Conservation (phyloP, 78 protist genomes). For the Dictyostelium capitatum region DNA sequence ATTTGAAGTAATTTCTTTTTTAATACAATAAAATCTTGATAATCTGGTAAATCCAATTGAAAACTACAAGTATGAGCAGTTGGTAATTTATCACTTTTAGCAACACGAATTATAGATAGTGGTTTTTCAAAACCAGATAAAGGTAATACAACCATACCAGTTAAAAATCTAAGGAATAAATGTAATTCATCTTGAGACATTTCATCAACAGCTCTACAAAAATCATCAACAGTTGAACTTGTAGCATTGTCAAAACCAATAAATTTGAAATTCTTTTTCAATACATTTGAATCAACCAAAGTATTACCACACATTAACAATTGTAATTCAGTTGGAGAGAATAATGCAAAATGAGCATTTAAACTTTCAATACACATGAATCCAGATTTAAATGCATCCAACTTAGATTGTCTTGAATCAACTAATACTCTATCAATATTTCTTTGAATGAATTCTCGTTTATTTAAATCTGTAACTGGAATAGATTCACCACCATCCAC, state of each 20-base stretch:
- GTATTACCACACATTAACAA: slow-evolving; percentile 55
- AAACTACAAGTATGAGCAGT: slow-evolving; percentile 55
- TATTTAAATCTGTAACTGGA: slow-evolving; percentile 33
- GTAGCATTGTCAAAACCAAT: slow-evolving; percentile 26
- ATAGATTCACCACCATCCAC: slow-evolving; percentile 50
- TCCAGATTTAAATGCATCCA: slow-evolving; percentile 49
- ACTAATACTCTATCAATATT: slow-evolving; percentile 40
- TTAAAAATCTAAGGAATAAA: slow-evolving; percentile 45
- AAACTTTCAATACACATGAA: slow-evolving; percentile 44
- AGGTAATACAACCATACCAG: slow-evolving; percentile 63
- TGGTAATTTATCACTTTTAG: slow-evolving; percentile 58
- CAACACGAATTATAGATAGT: slow-evolving; percentile 34
- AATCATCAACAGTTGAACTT: slow-evolving; percentile 12
- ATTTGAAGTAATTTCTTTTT: slow-evolving; percentile 47
- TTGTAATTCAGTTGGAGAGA: slow-evolving; percentile 64
- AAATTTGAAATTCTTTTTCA: slow-evolving; percentile 42
- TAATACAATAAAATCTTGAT: background rate
- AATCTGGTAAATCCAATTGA: slow-evolving; percentile 75
- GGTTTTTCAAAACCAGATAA: slow-evolving; percentile 52
- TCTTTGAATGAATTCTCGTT: slow-evolving; percentile 45
- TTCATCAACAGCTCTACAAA: background rate
- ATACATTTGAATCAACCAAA: slow-evolving; percentile 24
- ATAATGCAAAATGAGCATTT: slow-evolving; percentile 55
- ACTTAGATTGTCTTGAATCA: slow-evolving; percentile 14
- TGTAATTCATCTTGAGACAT: slow-evolving; percentile 71